Evolutionary conservation across 371 early-diverging fungal species (phyloP).

Genomic region (Lichtheimia ramosa): DNA sequence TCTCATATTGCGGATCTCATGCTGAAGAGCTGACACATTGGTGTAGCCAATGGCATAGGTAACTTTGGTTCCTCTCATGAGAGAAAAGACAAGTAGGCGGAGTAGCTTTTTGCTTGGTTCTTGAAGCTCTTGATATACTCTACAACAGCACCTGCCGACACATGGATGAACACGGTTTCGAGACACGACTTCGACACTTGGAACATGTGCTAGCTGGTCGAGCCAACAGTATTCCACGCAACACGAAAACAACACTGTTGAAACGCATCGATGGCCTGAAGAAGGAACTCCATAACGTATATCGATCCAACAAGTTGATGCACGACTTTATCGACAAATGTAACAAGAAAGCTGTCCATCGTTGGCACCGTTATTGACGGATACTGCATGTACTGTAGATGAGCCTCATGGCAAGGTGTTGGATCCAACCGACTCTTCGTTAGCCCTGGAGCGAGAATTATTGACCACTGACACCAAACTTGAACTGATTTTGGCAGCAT

Average conservation of each 20-base stretch:
- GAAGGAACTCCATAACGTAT: conserved; percentile 32
- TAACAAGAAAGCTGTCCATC: conserved; percentile 16
- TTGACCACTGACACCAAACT: conserved; percentile 55
- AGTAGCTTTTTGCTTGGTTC: no score
- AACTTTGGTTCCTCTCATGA: conserved; percentile 30
- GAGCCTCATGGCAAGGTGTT: conserved; percentile 46
- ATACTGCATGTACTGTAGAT: conserved; percentile 17
- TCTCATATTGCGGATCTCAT: conserved; percentile 18
- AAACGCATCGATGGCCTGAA: conserved; percentile 26
- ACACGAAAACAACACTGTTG: conserved; percentile 8
- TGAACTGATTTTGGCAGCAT: conserved; percentile 55
- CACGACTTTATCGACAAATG: conserved; percentile 59
- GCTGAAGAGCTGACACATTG: conserved; percentile 13
- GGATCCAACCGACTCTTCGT: conserved; percentile 41
- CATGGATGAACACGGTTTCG: conserved; percentile 51
- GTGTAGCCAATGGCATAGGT: conserved; percentile 36
- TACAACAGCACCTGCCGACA: no score
- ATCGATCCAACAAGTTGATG: conserved; percentile 42
- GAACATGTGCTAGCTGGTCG: conserved; percentile 43
- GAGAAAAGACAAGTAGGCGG: neutral
- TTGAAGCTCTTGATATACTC: no score
- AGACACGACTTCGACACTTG: conserved; percentile 43
- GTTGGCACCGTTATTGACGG: neutral
- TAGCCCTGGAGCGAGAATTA: conserved; percentile 51
- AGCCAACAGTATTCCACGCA: conserved; percentile 5